Conservation (phyloP, 2,329 filamentous ascomycete species). For the Plectosphaerella plurivora region DNA sequence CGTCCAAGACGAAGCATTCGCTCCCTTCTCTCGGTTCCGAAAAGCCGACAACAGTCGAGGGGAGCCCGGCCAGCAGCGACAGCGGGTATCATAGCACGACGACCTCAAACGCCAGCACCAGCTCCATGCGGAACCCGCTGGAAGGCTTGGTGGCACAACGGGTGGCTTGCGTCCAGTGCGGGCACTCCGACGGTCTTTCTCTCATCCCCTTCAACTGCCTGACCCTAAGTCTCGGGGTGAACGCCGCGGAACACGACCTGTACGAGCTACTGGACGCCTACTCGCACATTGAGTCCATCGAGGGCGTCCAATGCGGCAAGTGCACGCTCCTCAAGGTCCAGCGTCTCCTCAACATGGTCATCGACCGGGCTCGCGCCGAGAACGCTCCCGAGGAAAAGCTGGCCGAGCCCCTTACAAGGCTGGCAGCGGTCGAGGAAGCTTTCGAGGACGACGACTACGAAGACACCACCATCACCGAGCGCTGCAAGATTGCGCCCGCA, state of each 20-base stretch:
- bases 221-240: constrained; percentile 72
- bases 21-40: not conserved
- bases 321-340: constrained; percentile 70
- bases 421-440: constrained; percentile 64
- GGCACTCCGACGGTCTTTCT: constrained; percentile 80
- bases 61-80: constrained; percentile 46
- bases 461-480: constrained; percentile 58
- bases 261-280: constrained; percentile 80
- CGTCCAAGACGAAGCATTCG: constrained; percentile 23
- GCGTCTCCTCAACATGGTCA: constrained; percentile 41
- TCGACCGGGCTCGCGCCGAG: constrained; percentile 31
- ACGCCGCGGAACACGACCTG: constrained; percentile 60
- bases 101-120: constrained; percentile 6
- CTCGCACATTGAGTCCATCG: constrained; percentile 77
- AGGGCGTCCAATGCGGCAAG: constrained; percentile 85
- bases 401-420: constrained; percentile 45
- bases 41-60: not conserved
- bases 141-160: constrained; percentile 86
- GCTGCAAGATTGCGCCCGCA: constrained; percentile 62
- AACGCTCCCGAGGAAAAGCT: constrained; percentile 42
- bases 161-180: constrained; percentile 81
- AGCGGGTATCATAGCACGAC: constrained; percentile 52
- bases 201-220: constrained; percentile 93
- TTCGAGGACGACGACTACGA: constrained; percentile 78
- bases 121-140: constrained; percentile 61